Conservation (phyloP, 768 basidiomycete species). For the Rhodotorula graminis region DNA sequence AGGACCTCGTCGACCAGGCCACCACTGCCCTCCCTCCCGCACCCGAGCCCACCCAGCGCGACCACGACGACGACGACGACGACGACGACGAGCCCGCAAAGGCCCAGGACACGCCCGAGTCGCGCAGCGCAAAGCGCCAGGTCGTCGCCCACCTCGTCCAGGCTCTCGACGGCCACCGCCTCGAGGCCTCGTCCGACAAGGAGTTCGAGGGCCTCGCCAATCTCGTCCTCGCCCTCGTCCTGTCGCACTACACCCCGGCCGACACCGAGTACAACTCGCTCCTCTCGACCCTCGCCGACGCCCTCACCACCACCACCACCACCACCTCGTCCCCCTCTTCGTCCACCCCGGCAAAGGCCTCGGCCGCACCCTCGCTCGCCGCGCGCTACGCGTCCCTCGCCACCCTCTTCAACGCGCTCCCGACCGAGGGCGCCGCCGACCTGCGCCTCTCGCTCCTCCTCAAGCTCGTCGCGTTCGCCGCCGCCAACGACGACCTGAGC, state of each 20-base stretch:
- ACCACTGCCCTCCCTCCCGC: slow-evolving; percentile 8
- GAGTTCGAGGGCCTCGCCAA: slow-evolving; percentile 37
- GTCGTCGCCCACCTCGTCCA: slow-evolving; percentile 19
- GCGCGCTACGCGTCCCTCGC: slow-evolving; percentile 28
- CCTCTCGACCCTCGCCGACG: slow-evolving; percentile 13
- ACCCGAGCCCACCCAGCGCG: not conserved
- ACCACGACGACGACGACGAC: not conserved
- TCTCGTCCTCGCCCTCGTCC: slow-evolving; percentile 31
- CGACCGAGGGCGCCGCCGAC: not conserved
- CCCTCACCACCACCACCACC: slow-evolving; percentile 6
- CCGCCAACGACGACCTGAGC: slow-evolving; percentile 32
- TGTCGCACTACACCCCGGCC: slow-evolving; percentile 2
- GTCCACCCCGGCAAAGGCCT: not conserved
- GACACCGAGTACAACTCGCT: slow-evolving; percentile 9
- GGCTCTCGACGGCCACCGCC: not conserved
- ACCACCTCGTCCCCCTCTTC: not conserved
- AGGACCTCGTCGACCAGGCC: slow-evolving; percentile 11
- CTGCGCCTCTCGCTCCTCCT: slow-evolving; percentile 18
- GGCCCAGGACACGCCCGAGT: slow-evolving; percentile 24
- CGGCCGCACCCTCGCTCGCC: slow-evolving; percentile 19
- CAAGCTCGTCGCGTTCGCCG: slow-evolving; percentile 31
- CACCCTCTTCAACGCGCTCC: slow-evolving; percentile 39
- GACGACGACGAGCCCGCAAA: slow-evolving; percentile 2
- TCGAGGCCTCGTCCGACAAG: not conserved
- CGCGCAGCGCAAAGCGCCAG: slow-evolving; percentile 14